Conservation (phyloP, 2,329 filamentous ascomycete species). For the Fusarium goolgardi region DNA sequence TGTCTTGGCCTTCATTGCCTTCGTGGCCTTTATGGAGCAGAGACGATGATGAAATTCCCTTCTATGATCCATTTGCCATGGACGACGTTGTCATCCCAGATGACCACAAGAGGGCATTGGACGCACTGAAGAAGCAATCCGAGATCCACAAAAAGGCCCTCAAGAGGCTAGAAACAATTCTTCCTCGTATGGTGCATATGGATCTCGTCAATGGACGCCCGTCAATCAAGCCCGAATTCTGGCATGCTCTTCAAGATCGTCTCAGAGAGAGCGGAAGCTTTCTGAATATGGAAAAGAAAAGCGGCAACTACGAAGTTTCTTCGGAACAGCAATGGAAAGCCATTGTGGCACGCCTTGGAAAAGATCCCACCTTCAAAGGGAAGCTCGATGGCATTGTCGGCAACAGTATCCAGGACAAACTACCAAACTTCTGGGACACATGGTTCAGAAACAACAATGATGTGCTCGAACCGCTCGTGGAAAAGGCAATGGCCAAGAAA, state of each 20-base stretch:
- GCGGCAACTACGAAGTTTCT: conserved; percentile 54
- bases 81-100: conserved; percentile 37
- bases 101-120: conserved; percentile 49
- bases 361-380: conserved; percentile 48
- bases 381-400: conserved; percentile 48
- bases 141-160: conserved; percentile 55
- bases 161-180: conserved; percentile 58
- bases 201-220: conserved; percentile 63
- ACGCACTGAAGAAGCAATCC: conserved; percentile 46
- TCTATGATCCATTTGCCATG: conserved; percentile 26
- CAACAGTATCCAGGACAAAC: conserved; percentile 46
- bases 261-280: conserved; percentile 63
- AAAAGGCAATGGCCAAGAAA: conserved; percentile 52
- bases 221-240: conserved; percentile 71
- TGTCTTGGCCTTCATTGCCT: conserved; percentile 45
- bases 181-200: conserved; percentile 70
- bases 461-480: conserved; percentile 50
- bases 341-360: conserved; percentile 56
- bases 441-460: conserved; percentile 65
- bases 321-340: conserved; percentile 62
- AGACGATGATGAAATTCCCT: conserved; percentile 24
- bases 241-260: conserved; percentile 69
- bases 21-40: conserved; percentile 44
- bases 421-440: conserved; percentile 60
- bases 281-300: conserved; percentile 58